These are phyloP conservation scores for Erythrophleum ivorense DNA, from an alignment of 331 rosid species.

Conservation along the genomic window DNA sequence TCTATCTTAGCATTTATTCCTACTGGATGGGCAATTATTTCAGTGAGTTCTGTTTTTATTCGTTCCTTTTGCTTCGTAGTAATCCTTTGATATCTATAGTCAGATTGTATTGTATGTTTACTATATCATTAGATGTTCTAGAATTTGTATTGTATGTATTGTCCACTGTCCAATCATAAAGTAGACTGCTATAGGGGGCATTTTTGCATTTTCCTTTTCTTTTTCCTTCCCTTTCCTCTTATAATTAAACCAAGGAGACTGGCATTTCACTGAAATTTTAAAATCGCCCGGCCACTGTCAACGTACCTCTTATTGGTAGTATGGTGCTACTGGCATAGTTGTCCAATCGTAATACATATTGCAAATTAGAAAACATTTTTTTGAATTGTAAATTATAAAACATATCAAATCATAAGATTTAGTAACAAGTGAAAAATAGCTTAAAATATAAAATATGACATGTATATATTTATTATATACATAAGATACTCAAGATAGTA, in stretches of 20 bases:
- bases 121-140: conserved; percentile 5
- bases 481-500: background rate
- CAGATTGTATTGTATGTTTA: conserved; percentile 2
- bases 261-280: background rate
- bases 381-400: background rate
- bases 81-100: background rate
- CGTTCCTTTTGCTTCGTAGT: background rate
- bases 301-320: background rate
- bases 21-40: conserved; percentile 96
- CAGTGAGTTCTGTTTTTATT: conserved; percentile 62
- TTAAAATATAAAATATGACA: background rate
- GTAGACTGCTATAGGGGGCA: background rate
- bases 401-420: background rate
- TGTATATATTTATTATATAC: background rate
- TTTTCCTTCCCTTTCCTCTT: background rate
- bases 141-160: background rate
- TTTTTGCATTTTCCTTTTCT: background rate
- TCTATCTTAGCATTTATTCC: conserved; percentile 84
- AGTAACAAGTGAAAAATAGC: background rate
- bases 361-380: background rate
- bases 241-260: background rate
- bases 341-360: background rate
- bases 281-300: background rate
- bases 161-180: background rate
- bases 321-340: background rate